phyloP scores from a whole-genome alignment of 768 basidiomycete genomes.

The Jaapia argillacea region DNA sequence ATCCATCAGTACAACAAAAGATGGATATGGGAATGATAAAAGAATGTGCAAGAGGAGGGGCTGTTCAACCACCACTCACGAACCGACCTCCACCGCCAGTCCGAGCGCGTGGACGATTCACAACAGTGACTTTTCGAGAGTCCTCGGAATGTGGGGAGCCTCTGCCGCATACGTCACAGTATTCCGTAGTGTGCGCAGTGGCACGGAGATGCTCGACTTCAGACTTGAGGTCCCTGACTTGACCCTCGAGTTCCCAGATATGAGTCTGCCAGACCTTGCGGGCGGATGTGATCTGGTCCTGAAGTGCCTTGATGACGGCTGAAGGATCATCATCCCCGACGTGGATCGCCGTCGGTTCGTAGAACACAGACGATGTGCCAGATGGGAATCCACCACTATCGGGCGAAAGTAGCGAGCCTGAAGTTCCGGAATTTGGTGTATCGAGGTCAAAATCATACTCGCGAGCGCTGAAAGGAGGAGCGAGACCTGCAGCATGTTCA shows the following conservation, averaged over 20 bases:
- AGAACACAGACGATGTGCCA: slow-evolving; percentile 20
- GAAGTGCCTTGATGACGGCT: slow-evolving; percentile 39
- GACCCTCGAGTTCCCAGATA: slow-evolving; percentile 66
- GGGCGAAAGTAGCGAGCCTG: slow-evolving; percentile 33
- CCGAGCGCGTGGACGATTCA: slow-evolving; percentile 57
- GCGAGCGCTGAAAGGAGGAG: slow-evolving; percentile 21
- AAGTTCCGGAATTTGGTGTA: slow-evolving; percentile 41
- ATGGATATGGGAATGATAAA: too few species aligned
- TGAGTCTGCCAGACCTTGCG: slow-evolving; percentile 64
- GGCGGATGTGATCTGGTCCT: slow-evolving; percentile 47
- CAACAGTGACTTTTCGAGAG: slow-evolving; percentile 16
- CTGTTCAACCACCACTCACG: too few species aligned
- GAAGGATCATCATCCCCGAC: slow-evolving; percentile 30
- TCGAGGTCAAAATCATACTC: slow-evolving; percentile 31
- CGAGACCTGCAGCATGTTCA: slow-evolving; percentile 8
- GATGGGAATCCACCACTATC: slow-evolving; percentile 29
- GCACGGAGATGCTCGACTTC: slow-evolving; percentile 52
- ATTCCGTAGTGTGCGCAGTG: slow-evolving; percentile 25
- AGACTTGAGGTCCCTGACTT: slow-evolving; percentile 59
- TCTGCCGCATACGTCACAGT: slow-evolving; percentile 56
- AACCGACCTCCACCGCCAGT: slow-evolving; percentile 61
- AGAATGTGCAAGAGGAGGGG: too few species aligned
- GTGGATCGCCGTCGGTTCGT: slow-evolving; percentile 12
- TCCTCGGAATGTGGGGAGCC: slow-evolving; percentile 17
- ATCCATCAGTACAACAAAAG: too few species aligned